Evolutionary conservation across 2,329 filamentous ascomycete genomes (phyloP).

Genomic region (Apiospora kogelbergensis): DNA sequence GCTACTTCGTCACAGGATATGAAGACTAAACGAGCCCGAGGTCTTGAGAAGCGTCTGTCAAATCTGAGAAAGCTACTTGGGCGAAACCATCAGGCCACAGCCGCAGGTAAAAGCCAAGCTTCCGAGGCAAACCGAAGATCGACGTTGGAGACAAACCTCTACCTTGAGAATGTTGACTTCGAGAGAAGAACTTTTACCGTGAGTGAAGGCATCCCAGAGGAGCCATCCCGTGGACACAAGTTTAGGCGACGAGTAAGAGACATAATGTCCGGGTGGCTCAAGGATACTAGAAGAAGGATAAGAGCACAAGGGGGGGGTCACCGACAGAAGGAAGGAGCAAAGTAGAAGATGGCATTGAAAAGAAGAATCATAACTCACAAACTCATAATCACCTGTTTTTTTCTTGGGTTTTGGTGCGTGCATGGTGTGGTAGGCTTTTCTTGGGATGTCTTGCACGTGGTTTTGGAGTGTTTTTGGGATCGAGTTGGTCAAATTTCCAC

Average conservation of each 20-base stretch:
- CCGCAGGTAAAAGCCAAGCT: not conserved
- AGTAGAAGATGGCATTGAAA: not conserved
- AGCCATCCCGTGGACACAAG: slow-evolving; percentile 13
- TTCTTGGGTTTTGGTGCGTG: not conserved
- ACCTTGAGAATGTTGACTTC: slow-evolving; percentile 16
- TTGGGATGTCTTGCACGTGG: slow-evolving; percentile 8
- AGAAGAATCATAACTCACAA: not conserved
- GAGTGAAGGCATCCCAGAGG: slow-evolving; percentile 14
- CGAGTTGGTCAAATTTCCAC: not conserved
- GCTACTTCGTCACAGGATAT: not conserved
- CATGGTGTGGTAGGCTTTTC: not conserved
- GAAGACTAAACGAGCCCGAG: not conserved
- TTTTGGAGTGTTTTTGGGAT: not conserved
- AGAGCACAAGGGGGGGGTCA: slow-evolving; percentile 20
- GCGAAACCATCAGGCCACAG: not conserved
- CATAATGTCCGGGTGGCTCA: slow-evolving; percentile 27
- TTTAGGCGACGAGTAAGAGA: slow-evolving; percentile 26
- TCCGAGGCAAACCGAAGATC: not conserved
- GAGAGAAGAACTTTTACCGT: slow-evolving; percentile 13
- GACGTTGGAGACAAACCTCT: slow-evolving; percentile 9
- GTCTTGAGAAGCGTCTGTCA: not conserved
- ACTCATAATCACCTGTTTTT: not conserved
- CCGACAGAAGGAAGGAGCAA: slow-evolving; percentile 1
- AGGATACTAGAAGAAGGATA: slow-evolving; percentile 24
- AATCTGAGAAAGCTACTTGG: not conserved